Evolutionary conservation across 495 filamentous ascomycete genomes (phyloP).

Genomic region (Daldinia decipiens): DNA sequence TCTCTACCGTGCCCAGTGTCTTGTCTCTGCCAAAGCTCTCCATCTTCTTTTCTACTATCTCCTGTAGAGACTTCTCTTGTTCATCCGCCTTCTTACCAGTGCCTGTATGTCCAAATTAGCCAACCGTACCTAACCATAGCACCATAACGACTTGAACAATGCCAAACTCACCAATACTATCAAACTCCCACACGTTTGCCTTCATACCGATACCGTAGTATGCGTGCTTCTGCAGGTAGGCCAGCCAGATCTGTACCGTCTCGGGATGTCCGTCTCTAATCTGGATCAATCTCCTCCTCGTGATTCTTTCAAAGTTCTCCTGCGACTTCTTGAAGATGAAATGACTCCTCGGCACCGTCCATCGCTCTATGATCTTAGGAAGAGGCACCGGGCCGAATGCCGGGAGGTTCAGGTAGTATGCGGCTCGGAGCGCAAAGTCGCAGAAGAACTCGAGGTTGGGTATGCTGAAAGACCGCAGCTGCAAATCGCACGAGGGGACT

Average conservation of each 20-base stretch:
- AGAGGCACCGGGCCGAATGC: slow-evolving; percentile 90
- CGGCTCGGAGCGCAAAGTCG: slow-evolving; percentile 93
- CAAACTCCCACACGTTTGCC: slow-evolving; percentile 93
- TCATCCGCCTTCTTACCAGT: slow-evolving; percentile 74
- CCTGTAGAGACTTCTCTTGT: slow-evolving; percentile 65
- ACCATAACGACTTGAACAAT: background rate
- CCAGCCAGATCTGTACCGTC: slow-evolving; percentile 88
- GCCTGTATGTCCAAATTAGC: slow-evolving; percentile 58
- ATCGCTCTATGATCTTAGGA: slow-evolving; percentile 84
- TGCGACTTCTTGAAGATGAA: slow-evolving; percentile 98
- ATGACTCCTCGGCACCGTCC: slow-evolving; percentile 90
- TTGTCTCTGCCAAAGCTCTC: slow-evolving; percentile 69
- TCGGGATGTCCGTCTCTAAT: slow-evolving; percentile 93
- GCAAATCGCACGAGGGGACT: slow-evolving; percentile 86
- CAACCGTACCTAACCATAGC: background rate
- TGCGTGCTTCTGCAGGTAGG: slow-evolving; percentile 86
- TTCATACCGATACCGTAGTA: slow-evolving; percentile 99
- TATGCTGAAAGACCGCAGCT: slow-evolving; percentile 89
- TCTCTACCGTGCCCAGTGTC: slow-evolving; percentile 59
- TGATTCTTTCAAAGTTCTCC: slow-evolving; percentile 96
- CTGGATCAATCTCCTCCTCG: slow-evolving; percentile 85
- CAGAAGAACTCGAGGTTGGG: slow-evolving; percentile 93
- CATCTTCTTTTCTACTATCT: slow-evolving; percentile 70
- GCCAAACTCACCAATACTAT: slow-evolving; percentile 68
- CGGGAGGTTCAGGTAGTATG: slow-evolving; percentile 90